Conservation (phyloP, 176 grass and related monocot genomes). For the Dactylis glomerata region DNA sequence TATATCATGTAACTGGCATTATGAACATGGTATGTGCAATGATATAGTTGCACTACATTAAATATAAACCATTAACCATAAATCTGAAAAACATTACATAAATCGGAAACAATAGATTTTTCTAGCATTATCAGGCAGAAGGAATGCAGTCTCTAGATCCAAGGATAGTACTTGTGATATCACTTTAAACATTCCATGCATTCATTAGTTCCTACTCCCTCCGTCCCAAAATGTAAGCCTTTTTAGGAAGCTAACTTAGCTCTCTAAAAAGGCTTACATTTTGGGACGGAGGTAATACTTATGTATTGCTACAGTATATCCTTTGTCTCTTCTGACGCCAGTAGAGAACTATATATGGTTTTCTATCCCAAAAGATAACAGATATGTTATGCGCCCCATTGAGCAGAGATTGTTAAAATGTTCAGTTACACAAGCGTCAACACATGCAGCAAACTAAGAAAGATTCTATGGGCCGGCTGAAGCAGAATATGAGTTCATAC, state of each 20-base stretch:
- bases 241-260: too few relatives aligned
- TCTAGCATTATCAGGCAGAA: neutral
- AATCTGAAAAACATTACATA: neutral
- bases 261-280: too few relatives aligned
- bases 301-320: neutral
- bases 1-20: conserved; percentile 3
- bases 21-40: neutral
- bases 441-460: neutral
- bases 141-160: neutral
- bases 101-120: neutral
- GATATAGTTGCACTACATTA: neutral
- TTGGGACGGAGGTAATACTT: too few relatives aligned
- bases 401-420: neutral
- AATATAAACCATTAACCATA: neutral
- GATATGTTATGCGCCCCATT: neutral
- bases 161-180: neutral
- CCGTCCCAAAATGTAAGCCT: too few relatives aligned
- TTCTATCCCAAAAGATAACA: neutral
- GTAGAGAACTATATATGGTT: neutral
- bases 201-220: neutral
- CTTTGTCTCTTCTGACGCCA: neutral
- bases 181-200: neutral
- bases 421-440: neutral
- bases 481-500: neutral
- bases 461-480: neutral